A percentile compares a stretch with the other conserved stretches of the same genome.
Evolutionary conservation across 192 early-diverging fungal species (phyloP).

Genomic region (Rhizophagus prolifer): DNA sequence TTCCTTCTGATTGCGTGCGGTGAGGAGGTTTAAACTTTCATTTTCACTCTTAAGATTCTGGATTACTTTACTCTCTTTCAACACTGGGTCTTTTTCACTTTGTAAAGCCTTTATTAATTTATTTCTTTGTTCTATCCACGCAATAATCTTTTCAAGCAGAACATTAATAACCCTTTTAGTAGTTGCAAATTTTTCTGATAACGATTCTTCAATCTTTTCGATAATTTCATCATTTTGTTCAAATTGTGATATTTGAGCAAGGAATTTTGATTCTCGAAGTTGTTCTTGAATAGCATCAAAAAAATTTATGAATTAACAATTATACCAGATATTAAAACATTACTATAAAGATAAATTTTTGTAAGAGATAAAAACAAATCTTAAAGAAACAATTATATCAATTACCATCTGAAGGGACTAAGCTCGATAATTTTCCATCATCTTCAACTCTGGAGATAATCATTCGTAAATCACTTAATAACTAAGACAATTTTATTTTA

Average conservation of each 20-base stretch:
- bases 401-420: conserved; percentile 3
- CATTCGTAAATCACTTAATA: not conserved
- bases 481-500: not conserved
- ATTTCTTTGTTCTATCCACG: not conserved
- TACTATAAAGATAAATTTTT: not conserved
- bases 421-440: not conserved
- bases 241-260: not conserved
- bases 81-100: not conserved
- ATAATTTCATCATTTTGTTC: not conserved
- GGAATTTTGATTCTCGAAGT: not conserved
- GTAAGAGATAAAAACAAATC: not conserved
- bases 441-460: not conserved
- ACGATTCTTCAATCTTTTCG: not conserved
- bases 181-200: not conserved
- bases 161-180: not conserved
- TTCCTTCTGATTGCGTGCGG: not conserved
- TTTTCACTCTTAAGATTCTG: not conserved
- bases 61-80: not conserved
- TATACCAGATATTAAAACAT: not conserved
- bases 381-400: not conserved
- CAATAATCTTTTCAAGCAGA: not conserved
- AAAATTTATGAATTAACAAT: not conserved
- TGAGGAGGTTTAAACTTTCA: not conserved
- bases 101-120: not conserved
- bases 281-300: not conserved